Evolutionary conservation across 768 basidiomycete species (phyloP).

Genomic region (Aureoboletus auriporus): DNA sequence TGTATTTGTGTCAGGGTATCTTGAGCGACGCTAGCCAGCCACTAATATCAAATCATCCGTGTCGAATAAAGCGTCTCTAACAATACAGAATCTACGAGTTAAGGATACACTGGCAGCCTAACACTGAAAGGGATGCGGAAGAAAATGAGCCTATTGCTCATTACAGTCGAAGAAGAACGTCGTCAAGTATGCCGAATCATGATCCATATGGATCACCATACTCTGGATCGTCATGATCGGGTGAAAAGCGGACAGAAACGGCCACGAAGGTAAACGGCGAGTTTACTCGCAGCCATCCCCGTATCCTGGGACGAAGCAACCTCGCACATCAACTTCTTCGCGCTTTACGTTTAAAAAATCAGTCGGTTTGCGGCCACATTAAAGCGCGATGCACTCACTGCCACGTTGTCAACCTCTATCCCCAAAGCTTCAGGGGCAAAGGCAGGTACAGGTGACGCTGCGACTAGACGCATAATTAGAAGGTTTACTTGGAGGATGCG

Average conservation of each 20-base stretch:
- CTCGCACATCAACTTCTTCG: constrained; percentile 15
- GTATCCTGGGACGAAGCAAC: not conserved
- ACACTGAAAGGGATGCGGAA: not conserved
- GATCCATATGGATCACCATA: not conserved
- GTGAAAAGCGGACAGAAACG: no score
- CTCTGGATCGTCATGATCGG: no score
- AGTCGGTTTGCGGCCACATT: no score
- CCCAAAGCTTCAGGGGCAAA: constrained; percentile 7
- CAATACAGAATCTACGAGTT: constrained; percentile 25
- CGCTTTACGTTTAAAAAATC: constrained; percentile 3
- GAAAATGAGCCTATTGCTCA: constrained; percentile 1
- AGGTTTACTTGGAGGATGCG: not conserved
- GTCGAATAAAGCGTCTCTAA: constrained; percentile 2
- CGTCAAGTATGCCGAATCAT: no score
- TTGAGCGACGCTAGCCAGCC: no score
- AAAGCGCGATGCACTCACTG: constrained; percentile 8
- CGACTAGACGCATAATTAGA: constrained; percentile 14
- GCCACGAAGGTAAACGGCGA: not conserved
- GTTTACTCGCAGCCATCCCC: constrained; percentile 12
- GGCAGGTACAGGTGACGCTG: constrained; percentile 25
- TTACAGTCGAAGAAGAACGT: not conserved
- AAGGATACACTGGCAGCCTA: constrained; percentile 13
- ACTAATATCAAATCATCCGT: no score
- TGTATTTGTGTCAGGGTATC: no score
- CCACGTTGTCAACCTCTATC: constrained; percentile 1